Conservation (phyloP, 140 eudicot species). For the Ambrosia hybrid region DNA sequence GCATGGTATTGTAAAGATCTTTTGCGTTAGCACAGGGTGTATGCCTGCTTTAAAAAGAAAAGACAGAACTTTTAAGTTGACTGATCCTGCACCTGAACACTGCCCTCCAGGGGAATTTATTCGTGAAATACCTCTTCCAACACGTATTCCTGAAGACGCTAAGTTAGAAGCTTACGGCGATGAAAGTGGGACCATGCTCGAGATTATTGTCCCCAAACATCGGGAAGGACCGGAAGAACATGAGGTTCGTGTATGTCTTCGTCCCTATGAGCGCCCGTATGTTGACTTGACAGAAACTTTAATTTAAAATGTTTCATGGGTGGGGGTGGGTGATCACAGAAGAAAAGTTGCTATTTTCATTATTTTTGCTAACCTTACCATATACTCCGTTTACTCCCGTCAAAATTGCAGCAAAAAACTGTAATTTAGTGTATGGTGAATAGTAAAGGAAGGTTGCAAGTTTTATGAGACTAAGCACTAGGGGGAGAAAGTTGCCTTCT, state of each 20-base stretch:
- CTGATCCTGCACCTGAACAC: conserved; percentile 77
- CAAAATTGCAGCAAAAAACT: conserved; percentile 24
- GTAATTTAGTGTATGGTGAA: conserved; percentile 21
- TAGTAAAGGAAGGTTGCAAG: conserved; percentile 23
- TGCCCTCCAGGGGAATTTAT: conserved; percentile 84
- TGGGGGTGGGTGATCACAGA: conserved; percentile 29
- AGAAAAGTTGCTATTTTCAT: conserved; percentile 20
- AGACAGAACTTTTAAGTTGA: conserved; percentile 65
- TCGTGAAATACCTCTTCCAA: conserved; percentile 72
- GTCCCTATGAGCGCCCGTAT: conserved; percentile 46
- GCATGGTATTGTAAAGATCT: conserved; percentile 66
- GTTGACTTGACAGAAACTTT: conserved; percentile 31
- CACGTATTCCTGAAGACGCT: conserved; percentile 84
- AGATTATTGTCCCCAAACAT: conserved; percentile 83
- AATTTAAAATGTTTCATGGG: conserved; percentile 16
- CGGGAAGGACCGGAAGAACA: conserved; percentile 81
- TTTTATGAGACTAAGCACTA: conserved; percentile 24
- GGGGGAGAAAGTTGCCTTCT: conserved; percentile 25
- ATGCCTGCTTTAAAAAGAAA: conserved; percentile 56
- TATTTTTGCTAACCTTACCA: conserved; percentile 33
- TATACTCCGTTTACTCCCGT: conserved; percentile 19
- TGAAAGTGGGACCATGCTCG: conserved; percentile 73
- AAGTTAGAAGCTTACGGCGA: conserved; percentile 74
- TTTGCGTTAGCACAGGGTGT: conserved; percentile 69
- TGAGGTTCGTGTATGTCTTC: conserved; percentile 79